phyloP scores from a whole-genome alignment of 1,284 basidiomycete species.

The Tylopilus orsonianus region DNA sequence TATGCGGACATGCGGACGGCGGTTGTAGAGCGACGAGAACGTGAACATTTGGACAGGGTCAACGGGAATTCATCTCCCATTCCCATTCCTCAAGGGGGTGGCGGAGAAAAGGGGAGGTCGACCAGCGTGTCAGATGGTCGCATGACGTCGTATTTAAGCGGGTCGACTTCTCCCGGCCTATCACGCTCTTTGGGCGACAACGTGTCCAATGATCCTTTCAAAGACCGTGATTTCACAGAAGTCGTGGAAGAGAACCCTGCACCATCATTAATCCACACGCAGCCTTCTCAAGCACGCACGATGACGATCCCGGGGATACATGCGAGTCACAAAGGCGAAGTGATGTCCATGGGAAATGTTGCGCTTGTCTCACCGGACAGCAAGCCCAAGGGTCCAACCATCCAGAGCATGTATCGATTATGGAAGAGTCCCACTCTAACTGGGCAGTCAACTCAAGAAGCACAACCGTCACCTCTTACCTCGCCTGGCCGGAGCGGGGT shows the following conservation, averaged over 20 bases:
- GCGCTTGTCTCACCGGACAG: constrained; percentile 49
- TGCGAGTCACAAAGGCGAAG: constrained; percentile 72
- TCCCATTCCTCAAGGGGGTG: constrained; percentile 31
- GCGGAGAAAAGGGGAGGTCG: constrained; percentile 29
- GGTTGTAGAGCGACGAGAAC: constrained; percentile 60
- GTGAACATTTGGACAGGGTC: constrained; percentile 37
- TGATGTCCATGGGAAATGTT: constrained; percentile 76
- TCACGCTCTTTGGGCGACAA: constrained; percentile 35
- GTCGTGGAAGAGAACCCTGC: constrained; percentile 21
- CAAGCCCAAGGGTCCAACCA: constrained; percentile 48
- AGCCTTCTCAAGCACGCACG: constrained; percentile 65
- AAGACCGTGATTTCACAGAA: constrained; percentile 32
- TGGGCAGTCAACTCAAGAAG: constrained; percentile 28
- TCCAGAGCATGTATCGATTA: constrained; percentile 67
- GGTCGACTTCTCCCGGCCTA: constrained; percentile 30
- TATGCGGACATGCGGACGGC: constrained; percentile 73
- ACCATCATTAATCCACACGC: constrained; percentile 60
- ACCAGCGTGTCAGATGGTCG: constrained; percentile 31
- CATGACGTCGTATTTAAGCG: constrained; percentile 19
- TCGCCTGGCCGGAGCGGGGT: constrained; percentile 20
- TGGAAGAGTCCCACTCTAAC: constrained; percentile 55
- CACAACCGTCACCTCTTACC: constrained; percentile 22
- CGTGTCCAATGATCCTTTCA: constrained; percentile 21
- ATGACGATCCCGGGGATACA: constrained; percentile 84
- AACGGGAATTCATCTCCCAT: constrained; percentile 30